Base-by-base conservation (phyloP, 495 filamentous ascomycete species). In the Friedmanniomyces endolithicus region DNA sequence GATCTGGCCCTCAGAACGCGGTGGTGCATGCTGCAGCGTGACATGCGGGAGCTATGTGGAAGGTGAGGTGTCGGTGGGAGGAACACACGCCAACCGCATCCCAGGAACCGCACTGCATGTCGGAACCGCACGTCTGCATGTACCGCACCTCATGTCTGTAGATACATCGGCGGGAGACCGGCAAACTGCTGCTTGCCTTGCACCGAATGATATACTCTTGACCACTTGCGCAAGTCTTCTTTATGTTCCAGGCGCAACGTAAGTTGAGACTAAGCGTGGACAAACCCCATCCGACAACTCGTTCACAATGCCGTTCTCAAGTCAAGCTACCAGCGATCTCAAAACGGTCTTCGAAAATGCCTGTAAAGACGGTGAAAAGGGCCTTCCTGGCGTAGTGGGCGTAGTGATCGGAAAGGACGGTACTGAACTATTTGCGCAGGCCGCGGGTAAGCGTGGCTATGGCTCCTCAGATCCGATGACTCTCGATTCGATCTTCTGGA, bases 401-500 rank as follows among this genome's bases (percentile, higher is more conserved):
- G 70, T 73, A 1, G 68, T 73, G 6, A 68, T 79, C 19, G 70
- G 67, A 44, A 70, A 67, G 48, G 54, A 72, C 59, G 76, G 78
- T 22, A 65, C 71, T 6, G 66, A 71, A 22, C 55, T 77, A 8
- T 74, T 78, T 50, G 58, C 67, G 7, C 67, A 77, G 50, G 66
- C 76, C 11, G 65, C 71, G 12, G 78, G 77, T 0, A 68, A 66
- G 31, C 64, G 65, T 20, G 76, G 74, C 2, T 35, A 64, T 7
- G 68, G 64, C 0, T 50, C 48, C 3, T 50, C 25, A 2, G 67
- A 72, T 9, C 67, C 72, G 22, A 75, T 81, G 73, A 72, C 68
- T 1, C 51, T 75, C 1, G 77, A 80, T 20, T 72, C 45, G n/a
- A 58, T 77, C 20, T 80, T 77, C 57, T 81, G 73, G 75, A 75